Percentiles rank a stretch among this genome's conserved stretches.
Evolutionary conservation across 371 early-diverging fungal genomes (phyloP).

Genomic region (Lichtheimia hyalospora): DNA sequence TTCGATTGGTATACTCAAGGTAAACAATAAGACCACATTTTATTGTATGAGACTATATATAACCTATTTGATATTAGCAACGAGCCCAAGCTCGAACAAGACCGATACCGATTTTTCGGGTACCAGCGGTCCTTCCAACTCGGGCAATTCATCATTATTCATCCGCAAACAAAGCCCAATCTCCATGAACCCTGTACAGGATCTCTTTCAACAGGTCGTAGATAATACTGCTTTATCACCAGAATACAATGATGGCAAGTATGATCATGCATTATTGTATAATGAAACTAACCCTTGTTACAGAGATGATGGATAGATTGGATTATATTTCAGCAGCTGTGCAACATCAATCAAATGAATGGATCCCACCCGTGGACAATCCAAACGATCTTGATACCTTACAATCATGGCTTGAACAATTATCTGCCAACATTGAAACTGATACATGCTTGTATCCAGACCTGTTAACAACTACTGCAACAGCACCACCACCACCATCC

Average conservation of each 20-base stretch:
- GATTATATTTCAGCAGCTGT: constrained; percentile 35
- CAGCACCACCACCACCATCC: constrained; percentile 2
- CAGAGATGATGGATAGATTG: constrained; percentile 53
- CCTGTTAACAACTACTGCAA: background rate
- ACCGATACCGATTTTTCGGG: too few species aligned
- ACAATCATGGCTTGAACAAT: constrained; percentile 51
- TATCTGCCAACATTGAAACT: constrained; percentile 43
- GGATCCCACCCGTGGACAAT: constrained; percentile 36
- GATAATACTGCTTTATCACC: constrained; percentile 36
- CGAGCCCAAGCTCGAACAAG: too few species aligned
- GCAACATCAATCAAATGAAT: constrained; percentile 18
- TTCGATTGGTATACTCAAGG: too few species aligned
- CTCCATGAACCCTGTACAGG: constrained; percentile 31
- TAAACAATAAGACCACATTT: too few species aligned
- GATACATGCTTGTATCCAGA: constrained; percentile 30
- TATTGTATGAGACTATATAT: too few species aligned
- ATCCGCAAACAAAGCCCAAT: too few species aligned
- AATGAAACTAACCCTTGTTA: too few species aligned
- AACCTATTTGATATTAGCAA: too few species aligned
- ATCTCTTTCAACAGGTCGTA: constrained; percentile 44
- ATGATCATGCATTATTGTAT: too few species aligned
- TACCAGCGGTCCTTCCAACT: background rate
- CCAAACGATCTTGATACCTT: constrained; percentile 41
- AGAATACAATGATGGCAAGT: constrained; percentile 50
- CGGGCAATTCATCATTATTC: too few species aligned